Conservation (phyloP, 2,329 filamentous ascomycete genomes). For the Hypoxylon sp. region DNA sequence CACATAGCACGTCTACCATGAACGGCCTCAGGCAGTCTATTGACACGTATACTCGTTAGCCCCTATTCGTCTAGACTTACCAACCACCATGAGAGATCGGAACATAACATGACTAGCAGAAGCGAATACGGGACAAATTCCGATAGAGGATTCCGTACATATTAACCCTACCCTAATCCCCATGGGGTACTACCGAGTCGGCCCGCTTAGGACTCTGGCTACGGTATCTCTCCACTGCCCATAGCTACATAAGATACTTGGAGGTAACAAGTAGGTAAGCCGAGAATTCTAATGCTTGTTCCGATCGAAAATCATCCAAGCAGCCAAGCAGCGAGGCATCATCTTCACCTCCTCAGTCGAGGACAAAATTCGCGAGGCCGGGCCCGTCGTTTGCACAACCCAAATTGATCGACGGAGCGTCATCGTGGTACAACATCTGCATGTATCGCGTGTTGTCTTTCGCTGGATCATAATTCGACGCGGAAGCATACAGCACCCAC, state of each 20-base stretch:
- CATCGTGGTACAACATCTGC: conserved; percentile 2
- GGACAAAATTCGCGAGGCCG: too few relatives aligned
- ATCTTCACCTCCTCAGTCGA: too few relatives aligned
- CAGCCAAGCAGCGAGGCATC: too few relatives aligned
- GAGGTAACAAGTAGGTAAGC: too few relatives aligned
- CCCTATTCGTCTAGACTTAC: background rate
- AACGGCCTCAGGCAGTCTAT: background rate
- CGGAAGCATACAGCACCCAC: background rate
- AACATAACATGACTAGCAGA: background rate
- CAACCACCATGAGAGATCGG: background rate
- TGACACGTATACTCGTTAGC: conserved; percentile 18
- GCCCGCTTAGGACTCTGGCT: conserved; percentile 10
- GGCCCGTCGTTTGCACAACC: background rate
- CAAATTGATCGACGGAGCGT: background rate
- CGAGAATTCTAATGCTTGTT: too few relatives aligned
- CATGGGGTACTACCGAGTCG: conserved; percentile 12
- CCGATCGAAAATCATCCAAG: too few relatives aligned
- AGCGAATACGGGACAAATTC: background rate
- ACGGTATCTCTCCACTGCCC: conserved; percentile 11
- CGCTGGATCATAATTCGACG: background rate
- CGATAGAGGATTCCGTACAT: background rate
- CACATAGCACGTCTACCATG: conserved; percentile 1
- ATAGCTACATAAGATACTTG: too few relatives aligned
- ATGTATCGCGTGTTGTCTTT: background rate
- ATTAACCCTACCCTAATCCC: conserved; percentile 3